Percentiles rank a stretch among this genome's conserved stretches.
These are phyloP conservation scores for Phytophthora uliginosa DNA, from an alignment of 352 stramenopile species.

Conservation along the genomic window DNA sequence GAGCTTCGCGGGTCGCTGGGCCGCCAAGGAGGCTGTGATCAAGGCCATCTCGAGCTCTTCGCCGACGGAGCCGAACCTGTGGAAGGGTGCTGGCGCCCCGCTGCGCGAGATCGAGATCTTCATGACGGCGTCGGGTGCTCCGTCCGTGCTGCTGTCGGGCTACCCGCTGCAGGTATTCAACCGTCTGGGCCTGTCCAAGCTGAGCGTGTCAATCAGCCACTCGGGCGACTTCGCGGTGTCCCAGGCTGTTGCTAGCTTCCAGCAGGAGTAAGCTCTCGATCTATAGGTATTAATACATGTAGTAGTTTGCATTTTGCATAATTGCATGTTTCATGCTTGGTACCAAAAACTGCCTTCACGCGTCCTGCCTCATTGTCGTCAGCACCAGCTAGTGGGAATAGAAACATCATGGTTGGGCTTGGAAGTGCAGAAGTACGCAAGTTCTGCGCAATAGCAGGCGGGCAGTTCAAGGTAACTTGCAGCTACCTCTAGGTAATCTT, in stretches of 20 bases:
- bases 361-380: too few relatives aligned
- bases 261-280: conserved; percentile 21
- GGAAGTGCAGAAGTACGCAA: too few relatives aligned
- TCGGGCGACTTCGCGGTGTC: conserved; percentile 90
- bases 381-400: too few relatives aligned
- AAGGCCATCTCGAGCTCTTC: conserved; percentile 91
- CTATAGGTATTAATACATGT: too few relatives aligned
- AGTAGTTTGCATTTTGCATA: too few relatives aligned
- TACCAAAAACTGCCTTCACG: too few relatives aligned
- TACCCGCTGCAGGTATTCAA: conserved; percentile 85
- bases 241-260: conserved; percentile 82
- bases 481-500: too few relatives aligned
- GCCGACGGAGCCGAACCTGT: conserved; percentile 72
- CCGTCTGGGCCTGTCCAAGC: conserved; percentile 70
- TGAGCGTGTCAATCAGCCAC: conserved; percentile 92
- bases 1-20: conserved; percentile 91
- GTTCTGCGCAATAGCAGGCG: too few relatives aligned
- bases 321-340: too few relatives aligned
- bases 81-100: conserved; percentile 76
- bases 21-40: conserved; percentile 91
- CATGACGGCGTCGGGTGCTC: conserved; percentile 80
- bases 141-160: conserved; percentile 81
- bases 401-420: too few relatives aligned
- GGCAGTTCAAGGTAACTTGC: too few relatives aligned
- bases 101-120: conserved; percentile 91